Conservation (phyloP, 768 basidiomycete genomes). For the Kwoniella pini region DNA sequence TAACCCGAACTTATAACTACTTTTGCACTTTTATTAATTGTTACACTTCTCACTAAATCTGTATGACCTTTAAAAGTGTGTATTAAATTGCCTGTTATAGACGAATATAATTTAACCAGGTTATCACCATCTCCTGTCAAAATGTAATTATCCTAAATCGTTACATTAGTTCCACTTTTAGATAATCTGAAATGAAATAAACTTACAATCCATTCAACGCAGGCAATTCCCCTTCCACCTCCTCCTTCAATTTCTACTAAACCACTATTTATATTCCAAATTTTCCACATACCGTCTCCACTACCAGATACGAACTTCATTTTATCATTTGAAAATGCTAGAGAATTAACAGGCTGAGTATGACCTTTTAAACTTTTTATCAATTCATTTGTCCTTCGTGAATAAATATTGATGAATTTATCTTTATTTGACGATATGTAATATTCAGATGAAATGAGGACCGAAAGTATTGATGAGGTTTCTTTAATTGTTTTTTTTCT, state of each 20-base stretch:
- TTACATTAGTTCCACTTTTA: neutral
- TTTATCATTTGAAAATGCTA: conserved; percentile 17
- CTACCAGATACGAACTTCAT: conserved; percentile 27
- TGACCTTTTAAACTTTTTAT: conserved; percentile 20
- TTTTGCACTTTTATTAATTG: conserved; percentile 13
- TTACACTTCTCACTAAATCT: conserved; percentile 33
- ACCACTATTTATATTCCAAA: conserved; percentile 29
- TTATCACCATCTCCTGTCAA: conserved; percentile 32
- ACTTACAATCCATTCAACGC: conserved; percentile 41
- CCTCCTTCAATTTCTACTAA: conserved; percentile 10
- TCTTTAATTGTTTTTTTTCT: conserved; percentile 19
- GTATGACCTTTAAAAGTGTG: conserved; percentile 33
- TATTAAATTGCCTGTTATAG: conserved; percentile 10
- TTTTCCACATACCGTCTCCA: conserved; percentile 30
- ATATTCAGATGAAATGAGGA: conserved; percentile 12
- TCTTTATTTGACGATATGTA: conserved; percentile 38
- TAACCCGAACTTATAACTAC: conserved; percentile 38
- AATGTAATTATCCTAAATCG: conserved; percentile 29
- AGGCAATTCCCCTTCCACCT: conserved; percentile 31
- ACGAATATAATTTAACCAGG: conserved; percentile 28
- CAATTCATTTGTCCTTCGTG: neutral
- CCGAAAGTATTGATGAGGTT: conserved; percentile 28
- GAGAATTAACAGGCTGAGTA: conserved; percentile 29
- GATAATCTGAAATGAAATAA: neutral
- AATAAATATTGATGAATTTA: conserved; percentile 22